phyloP scores from a whole-genome alignment of 495 filamentous ascomycete genomes.

The Hypoxylon crocopeplum region DNA sequence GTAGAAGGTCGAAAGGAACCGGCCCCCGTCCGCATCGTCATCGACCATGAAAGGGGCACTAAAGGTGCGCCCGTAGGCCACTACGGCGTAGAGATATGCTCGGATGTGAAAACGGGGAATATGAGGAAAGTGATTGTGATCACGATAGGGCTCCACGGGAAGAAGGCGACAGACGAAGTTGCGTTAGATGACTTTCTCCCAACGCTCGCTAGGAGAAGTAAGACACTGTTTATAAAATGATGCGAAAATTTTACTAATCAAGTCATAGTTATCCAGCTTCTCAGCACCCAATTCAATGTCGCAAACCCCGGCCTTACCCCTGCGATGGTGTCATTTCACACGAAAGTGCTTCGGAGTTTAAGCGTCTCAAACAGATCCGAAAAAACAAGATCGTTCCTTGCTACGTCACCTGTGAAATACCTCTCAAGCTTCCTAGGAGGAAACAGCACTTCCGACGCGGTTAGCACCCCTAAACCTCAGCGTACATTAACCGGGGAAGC shows the following conservation, averaged over 20 bases:
- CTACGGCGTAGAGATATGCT: slow-evolving; percentile 70
- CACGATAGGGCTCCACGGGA: slow-evolving; percentile 67
- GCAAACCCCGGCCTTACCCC: slow-evolving; percentile 71
- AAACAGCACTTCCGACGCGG: slow-evolving; percentile 42
- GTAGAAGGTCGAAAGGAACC: slow-evolving; percentile 63
- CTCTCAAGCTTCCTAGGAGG: slow-evolving; percentile 81
- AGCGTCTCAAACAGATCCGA: slow-evolving; percentile 66
- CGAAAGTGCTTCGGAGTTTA: slow-evolving; percentile 77
- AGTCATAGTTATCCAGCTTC: slow-evolving; percentile 64
- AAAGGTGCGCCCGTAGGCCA: slow-evolving; percentile 67
- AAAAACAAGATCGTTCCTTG: slow-evolving; percentile 68
- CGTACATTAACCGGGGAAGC: slow-evolving; percentile 47
- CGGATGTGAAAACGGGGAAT: slow-evolving; percentile 55
- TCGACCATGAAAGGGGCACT: slow-evolving; percentile 65
- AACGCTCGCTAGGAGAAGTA: slow-evolving; percentile 72
- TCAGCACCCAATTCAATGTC: slow-evolving; percentile 72
- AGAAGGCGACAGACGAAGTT: slow-evolving; percentile 70
- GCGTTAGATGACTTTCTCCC: slow-evolving; percentile 70
- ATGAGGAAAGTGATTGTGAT: slow-evolving; percentile 58
- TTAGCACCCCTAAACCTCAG: slow-evolving; percentile 45
- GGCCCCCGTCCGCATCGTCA: slow-evolving; percentile 64
- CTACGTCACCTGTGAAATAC: slow-evolving; percentile 87
- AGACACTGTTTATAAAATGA: slow-evolving; percentile 33
- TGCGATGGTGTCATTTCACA: slow-evolving; percentile 68
- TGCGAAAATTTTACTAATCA: slow-evolving; percentile 18